Base-by-base conservation (phyloP, 768 basidiomycete species). In the Cyclocybe aegerita region DNA sequence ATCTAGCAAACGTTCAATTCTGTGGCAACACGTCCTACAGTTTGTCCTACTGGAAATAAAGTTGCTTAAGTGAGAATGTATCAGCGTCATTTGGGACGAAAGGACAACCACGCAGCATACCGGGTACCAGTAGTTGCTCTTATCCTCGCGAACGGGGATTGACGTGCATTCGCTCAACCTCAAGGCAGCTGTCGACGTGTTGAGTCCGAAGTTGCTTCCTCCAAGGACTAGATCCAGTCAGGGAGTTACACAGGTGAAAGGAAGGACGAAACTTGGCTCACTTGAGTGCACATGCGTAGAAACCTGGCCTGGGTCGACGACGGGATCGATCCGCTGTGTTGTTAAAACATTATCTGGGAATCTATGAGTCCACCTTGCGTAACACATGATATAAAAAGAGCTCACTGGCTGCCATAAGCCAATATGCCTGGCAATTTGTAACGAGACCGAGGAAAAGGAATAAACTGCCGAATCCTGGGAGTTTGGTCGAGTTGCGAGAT, bases 301-400 rank as follows among this genome's bases (percentile, higher is more conserved):
- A 34, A 71, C 63, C 10, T 45, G 55, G n/a, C 67, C 62, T 4
- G 70, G 63, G 50, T 57, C 64, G n/a, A 70, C 60, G 15, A 73
- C 63, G 11, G 73, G 71, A 57, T 74, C 73, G 5, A 72, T 53
- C 11, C 73, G 62, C 47, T 73, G 69, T 15, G 68, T 67, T n/a
- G 67, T 67, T 50, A 74, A 54, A 30, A 71, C 58, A 45, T 72
- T 63, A 36, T 66, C 70, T 72, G 31, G 31, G n/a, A 15, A 33
- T n/a, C 16, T 43, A 42, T 9, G 10, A 17, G 34, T 35, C 15
- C 31, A 29, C 39, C n/a, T 10, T 33, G 29, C 3, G 3, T 33
- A 34, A 34, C 12, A 4, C 7, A 43, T 9, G 2, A 14, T 16
- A 11, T 29, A 31, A 11, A 23, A 7, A 4, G 14, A 36, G 30